A percentile compares a stretch with the other conserved stretches of the same genome.
Evolutionary conservation across 2,329 filamentous ascomycete species (phyloP).

Genomic region (Trichoderma atroviride): DNA sequence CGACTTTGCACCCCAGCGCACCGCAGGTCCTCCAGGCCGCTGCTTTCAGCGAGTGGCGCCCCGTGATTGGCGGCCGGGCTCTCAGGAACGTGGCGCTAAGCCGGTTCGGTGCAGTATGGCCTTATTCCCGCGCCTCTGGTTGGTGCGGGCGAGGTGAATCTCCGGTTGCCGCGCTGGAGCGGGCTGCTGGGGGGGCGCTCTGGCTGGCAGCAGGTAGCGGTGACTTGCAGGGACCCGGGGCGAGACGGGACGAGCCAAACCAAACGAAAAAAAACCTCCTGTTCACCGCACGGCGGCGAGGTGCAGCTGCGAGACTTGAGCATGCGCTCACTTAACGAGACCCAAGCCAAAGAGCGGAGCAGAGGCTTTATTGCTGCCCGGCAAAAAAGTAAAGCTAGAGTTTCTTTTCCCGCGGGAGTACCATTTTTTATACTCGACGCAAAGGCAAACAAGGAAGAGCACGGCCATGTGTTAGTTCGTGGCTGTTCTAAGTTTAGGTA

Average conservation of each 20-base stretch:
- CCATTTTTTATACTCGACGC: background rate
- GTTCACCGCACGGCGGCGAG: slow-evolving; percentile 25
- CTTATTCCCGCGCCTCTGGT: background rate
- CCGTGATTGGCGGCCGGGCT: slow-evolving; percentile 9
- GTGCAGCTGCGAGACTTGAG: slow-evolving; percentile 14
- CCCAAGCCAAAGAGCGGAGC: background rate
- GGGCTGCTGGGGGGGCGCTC: slow-evolving; percentile 4
- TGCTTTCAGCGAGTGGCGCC: background rate
- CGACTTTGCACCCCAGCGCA: background rate
- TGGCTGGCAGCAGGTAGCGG: slow-evolving; percentile 22
- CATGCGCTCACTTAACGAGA: slow-evolving; percentile 9
- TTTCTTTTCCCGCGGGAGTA: background rate
- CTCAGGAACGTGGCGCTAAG: slow-evolving; percentile 6
- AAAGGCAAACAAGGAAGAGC: background rate
- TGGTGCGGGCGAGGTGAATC: slow-evolving; percentile 23
- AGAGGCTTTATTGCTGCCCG: background rate
- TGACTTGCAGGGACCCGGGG: slow-evolving; percentile 19
- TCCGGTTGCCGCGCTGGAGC: slow-evolving; percentile 24
- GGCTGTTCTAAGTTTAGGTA: background rate
- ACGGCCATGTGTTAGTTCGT: background rate
- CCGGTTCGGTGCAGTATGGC: slow-evolving; percentile 10
- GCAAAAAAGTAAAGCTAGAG: background rate
- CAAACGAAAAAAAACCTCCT: background rate
- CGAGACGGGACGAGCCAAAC: slow-evolving; percentile 2
- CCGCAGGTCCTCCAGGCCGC: background rate